Evolutionary conservation across 2,329 filamentous ascomycete species (phyloP).

Genomic region (Zopfia rhizophila): DNA sequence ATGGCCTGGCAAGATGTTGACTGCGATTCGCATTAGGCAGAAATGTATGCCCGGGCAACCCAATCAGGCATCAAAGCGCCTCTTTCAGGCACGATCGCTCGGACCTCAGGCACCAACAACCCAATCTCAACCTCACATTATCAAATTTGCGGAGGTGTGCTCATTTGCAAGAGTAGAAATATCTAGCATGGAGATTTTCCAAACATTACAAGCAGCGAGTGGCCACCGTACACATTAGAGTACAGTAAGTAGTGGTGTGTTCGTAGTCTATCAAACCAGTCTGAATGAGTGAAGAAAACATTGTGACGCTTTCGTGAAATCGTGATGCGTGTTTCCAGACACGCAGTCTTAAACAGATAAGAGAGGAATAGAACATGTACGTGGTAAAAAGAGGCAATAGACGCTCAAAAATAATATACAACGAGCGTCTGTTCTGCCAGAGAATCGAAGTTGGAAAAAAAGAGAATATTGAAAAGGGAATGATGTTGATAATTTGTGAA

Average conservation of each 20-base stretch:
- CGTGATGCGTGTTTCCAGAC: constrained; percentile 7
- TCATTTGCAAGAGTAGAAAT: too few species aligned
- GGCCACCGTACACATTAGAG: constrained; percentile 15
- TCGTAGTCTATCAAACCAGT: constrained; percentile 13
- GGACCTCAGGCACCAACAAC: too few species aligned
- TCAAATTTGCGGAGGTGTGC: too few species aligned
- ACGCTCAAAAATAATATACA: constrained; percentile 41
- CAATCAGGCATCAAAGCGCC: too few species aligned
- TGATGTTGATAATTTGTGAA: constrained; percentile 1
- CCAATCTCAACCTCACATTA: too few species aligned
- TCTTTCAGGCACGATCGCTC: too few species aligned
- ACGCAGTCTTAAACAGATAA: constrained; percentile 14
- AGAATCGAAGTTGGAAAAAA: constrained; percentile 26
- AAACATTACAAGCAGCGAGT: constrained; percentile 24
- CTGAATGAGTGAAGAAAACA: constrained; percentile 29
- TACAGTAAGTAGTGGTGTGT: constrained; percentile 15
- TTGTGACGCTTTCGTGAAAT: constrained; percentile 25
- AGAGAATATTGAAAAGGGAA: constrained; percentile 6
- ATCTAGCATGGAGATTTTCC: too few species aligned
- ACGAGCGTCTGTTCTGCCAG: constrained; percentile 42
- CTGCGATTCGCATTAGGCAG: too few species aligned
- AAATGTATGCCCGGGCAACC: too few species aligned
- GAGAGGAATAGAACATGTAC: constrained; percentile 17
- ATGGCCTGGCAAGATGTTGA: too few species aligned
- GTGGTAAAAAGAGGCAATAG: constrained; percentile 21